phyloP scores from a whole-genome alignment of 441 rosid species.

The Capsella rubella region DNA sequence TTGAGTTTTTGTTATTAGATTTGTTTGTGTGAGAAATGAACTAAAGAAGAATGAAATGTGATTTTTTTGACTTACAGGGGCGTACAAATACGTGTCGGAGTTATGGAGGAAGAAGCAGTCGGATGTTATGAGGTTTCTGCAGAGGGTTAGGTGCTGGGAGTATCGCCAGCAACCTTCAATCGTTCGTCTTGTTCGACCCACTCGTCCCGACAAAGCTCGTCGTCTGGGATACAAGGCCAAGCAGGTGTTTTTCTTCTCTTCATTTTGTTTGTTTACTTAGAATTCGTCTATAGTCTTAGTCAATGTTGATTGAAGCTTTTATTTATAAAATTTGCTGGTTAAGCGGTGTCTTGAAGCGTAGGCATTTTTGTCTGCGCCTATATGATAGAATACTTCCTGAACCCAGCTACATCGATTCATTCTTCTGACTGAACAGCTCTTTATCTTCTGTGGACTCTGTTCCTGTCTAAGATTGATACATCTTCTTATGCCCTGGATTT shows the following conservation, averaged over 20 bases:
- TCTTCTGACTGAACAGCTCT: slow-evolving; percentile 55
- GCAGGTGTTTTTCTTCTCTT: slow-evolving; percentile 48
- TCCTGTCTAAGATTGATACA: slow-evolving; percentile 56
- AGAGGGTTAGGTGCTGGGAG: slow-evolving; percentile 86
- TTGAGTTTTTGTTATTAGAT: neutral
- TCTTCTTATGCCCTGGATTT: neutral
- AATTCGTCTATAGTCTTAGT: neutral
- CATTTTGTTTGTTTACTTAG: neutral
- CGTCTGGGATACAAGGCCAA: slow-evolving; percentile 79
- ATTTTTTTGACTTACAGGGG: slow-evolving; percentile 9
- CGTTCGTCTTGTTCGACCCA: slow-evolving; percentile 65
- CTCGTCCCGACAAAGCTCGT: slow-evolving; percentile 79
- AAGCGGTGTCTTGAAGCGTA: slow-evolving; percentile 47
- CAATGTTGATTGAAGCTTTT: neutral
- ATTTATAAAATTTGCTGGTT: slow-evolving; percentile 45
- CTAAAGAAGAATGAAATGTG: neutral
- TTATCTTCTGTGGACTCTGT: slow-evolving; percentile 41
- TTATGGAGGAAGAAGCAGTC: slow-evolving; percentile 71
- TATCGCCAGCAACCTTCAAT: slow-evolving; percentile 77
- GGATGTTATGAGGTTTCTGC: slow-evolving; percentile 77
- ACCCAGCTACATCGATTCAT: slow-evolving; percentile 51
- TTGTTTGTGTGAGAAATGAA: neutral
- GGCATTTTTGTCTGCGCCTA: slow-evolving; percentile 31
- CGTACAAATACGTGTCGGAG: slow-evolving; percentile 49
- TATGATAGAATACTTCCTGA: slow-evolving; percentile 56